phyloP scores from a whole-genome alignment of 306 rosid species.

The Coriaria nepalensis region DNA sequence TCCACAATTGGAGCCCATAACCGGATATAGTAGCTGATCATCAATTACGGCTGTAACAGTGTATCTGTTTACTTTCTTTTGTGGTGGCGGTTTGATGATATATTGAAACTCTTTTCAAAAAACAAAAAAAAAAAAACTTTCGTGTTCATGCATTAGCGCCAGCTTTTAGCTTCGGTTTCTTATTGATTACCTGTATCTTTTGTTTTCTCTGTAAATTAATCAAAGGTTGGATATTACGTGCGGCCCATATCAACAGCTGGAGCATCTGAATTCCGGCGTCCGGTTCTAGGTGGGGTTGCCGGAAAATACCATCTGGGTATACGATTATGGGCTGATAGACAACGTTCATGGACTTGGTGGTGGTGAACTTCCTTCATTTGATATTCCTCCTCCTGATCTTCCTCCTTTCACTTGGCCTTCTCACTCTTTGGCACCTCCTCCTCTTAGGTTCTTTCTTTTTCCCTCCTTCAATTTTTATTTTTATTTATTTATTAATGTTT shows the following conservation, averaged over 20 bases:
- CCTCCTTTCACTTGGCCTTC: conserved; percentile 46
- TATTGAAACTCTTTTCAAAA: too few species aligned
- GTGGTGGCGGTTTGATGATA: too few species aligned
- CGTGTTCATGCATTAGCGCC: too few species aligned
- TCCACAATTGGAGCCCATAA: too few species aligned
- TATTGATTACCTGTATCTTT: too few species aligned
- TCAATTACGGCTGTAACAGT: too few species aligned
- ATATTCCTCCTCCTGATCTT: conserved; percentile 24
- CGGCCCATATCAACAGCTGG: conserved; percentile 7
- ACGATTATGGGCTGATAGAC: conserved; percentile 45
- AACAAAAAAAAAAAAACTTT: too few species aligned
- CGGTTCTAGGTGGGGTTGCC: conserved; percentile 24
- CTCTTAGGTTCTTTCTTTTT: conserved; percentile 21
- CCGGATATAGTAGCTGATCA: too few species aligned
- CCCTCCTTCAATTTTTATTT: neutral
- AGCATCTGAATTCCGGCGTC: conserved; percentile 11
- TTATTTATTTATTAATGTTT: neutral
- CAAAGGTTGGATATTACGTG: too few species aligned
- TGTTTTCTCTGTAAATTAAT: too few species aligned
- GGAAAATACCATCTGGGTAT: conserved; percentile 34
- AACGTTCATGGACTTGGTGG: conserved; percentile 35
- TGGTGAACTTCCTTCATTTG: conserved; percentile 14
- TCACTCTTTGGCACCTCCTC: conserved; percentile 17
- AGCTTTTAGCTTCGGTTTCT: too few species aligned
- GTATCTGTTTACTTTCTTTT: too few species aligned